These are phyloP conservation scores for Eurotiales sp. DNA, from an alignment of 2,329 filamentous ascomycete species.

Conservation along the genomic window DNA sequence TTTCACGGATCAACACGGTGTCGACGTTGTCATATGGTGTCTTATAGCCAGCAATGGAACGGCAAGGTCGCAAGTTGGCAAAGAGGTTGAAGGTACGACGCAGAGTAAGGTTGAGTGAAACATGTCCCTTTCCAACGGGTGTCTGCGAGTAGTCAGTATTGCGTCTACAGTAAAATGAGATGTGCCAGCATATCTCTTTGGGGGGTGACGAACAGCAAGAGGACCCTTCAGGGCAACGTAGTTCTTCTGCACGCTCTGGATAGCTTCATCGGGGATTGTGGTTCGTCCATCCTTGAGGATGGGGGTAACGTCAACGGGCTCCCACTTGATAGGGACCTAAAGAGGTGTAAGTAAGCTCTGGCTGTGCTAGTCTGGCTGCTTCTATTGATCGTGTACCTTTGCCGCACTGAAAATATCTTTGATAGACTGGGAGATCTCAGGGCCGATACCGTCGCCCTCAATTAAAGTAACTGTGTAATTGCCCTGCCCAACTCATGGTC, in stretches of 20 bases:
- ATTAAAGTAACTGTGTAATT: constrained; percentile 96
- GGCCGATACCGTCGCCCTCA: constrained; percentile 97
- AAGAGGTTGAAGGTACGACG: constrained; percentile 99
- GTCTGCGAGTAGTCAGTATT: constrained; percentile 55
- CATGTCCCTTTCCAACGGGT: constrained; percentile 96
- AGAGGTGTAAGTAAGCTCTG: constrained; percentile 19
- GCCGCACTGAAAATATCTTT: constrained; percentile 98
- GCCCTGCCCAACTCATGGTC: constrained; percentile 55
- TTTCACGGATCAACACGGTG: constrained; percentile 97
- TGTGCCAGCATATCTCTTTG: too few relatives aligned
- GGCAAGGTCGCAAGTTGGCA: constrained; percentile 97
- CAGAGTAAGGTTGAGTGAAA: constrained; percentile 97
- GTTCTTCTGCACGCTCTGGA: constrained; percentile 90
- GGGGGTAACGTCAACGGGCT: constrained; percentile 93
- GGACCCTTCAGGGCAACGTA: constrained; percentile 98
- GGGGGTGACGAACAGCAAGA: constrained; percentile 66
- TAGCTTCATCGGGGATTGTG: constrained; percentile 86
- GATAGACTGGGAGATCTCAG: constrained; percentile 94
- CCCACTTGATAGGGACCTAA: constrained; percentile 90
- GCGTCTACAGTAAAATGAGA: background rate
- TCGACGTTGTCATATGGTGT: constrained; percentile 97
- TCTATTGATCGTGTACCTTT: constrained; percentile 56
- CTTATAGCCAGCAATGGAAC: constrained; percentile 95
- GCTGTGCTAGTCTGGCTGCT: too few relatives aligned
- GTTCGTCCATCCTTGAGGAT: constrained; percentile 93